Base-by-base conservation (phyloP, 306 rosid genomes). In the Quercus wislizeni region DNA sequence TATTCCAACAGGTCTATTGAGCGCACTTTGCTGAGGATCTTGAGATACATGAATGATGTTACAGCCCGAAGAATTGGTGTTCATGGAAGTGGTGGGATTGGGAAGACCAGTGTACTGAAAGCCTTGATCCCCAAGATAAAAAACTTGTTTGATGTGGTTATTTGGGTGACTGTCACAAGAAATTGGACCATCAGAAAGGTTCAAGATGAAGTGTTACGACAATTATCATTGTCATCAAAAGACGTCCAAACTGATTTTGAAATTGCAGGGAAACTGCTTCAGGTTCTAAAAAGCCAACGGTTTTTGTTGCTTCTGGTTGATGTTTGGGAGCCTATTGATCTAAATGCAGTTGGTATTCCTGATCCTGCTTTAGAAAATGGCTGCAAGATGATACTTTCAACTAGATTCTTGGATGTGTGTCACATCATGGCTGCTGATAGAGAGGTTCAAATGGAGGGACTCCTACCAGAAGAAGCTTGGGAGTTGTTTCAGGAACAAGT, bases 81-180 rank as follows among this genome's bases (percentile, higher is more conserved):
- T 28, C 12, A 27, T 63, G 69, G 43, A 63, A 63, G 15, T 23
- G 69, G 41, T 11, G 68, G 68, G 68, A 61, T 20, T 61, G 68
- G 68, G 17, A 61, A 25, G 35, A 63, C 43, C 4, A 46, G 52
- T 63, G 69, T 63, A 19, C n/a, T 63, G 69, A 28, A 63, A 63
- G 69, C 69, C 69, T 63, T 28, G 35, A 23, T 33, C 41, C 17
- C 31, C 31, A 19, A 23, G 13, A 63, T 13, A 13, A 63, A 63
- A 63, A 25, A 33, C 69, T 12, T 15, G 69, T 63, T 63, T 63
- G 38, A 63, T 25, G 13, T n/a, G 19, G 19, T 63, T 33, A 63
- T 63, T 63, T 27, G 35, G 69, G 69, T 63, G 69, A 63, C 69
- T 63, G 69, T 63, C 69, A 23, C 69, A 63, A 63, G 33, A 63